A percentile compares a stretch with the other conserved stretches of the same genome.
Evolutionary conservation across 805 yeast species (phyloP).

Genomic region (Cyberlindnera misumaiensis): DNA sequence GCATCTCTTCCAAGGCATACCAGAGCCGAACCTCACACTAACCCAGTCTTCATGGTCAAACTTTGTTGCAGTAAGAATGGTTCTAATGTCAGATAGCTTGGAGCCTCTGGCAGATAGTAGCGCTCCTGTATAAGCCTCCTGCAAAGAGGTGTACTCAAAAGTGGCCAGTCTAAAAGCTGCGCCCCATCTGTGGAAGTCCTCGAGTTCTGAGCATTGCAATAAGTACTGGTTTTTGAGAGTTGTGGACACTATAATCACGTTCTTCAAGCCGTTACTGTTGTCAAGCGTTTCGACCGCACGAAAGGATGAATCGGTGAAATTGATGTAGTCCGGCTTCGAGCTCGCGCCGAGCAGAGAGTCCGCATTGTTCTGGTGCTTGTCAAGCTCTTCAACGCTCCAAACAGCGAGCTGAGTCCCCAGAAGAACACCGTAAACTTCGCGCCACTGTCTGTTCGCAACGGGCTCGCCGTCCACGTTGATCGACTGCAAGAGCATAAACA

Average conservation of each 20-base stretch:
- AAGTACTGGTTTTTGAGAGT: constrained; percentile 85
- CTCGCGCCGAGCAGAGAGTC: constrained; percentile 49
- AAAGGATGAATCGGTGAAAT: constrained; percentile 84
- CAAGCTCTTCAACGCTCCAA: constrained; percentile 76
- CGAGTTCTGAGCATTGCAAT: constrained; percentile 64
- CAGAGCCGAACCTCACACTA: constrained; percentile 89
- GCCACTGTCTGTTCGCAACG: constrained; percentile 72
- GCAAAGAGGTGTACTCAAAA: constrained; percentile 76
- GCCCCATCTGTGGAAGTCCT: constrained; percentile 68
- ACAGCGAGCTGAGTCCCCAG: constrained; percentile 88
- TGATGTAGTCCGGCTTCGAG: constrained; percentile 78
- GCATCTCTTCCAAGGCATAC: constrained; percentile 97
- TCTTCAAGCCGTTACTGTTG: constrained; percentile 53
- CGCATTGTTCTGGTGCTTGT: constrained; percentile 37
- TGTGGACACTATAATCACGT: constrained; percentile 81
- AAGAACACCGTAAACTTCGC: constrained; percentile 85
- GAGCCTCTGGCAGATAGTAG: constrained; percentile 88
- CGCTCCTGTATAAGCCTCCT: constrained; percentile 96
- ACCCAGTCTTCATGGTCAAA: constrained; percentile 92
- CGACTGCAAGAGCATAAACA: constrained; percentile 66
- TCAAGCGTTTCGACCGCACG: constrained; percentile 65
- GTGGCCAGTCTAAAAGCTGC: constrained; percentile 75
- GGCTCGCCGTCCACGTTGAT: constrained; percentile 82
- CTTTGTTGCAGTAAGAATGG: constrained; percentile 78
- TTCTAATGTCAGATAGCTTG: constrained; percentile 76